phyloP scores from a whole-genome alignment of 495 filamentous ascomycete genomes.

The Apiosordaria backusii region DNA sequence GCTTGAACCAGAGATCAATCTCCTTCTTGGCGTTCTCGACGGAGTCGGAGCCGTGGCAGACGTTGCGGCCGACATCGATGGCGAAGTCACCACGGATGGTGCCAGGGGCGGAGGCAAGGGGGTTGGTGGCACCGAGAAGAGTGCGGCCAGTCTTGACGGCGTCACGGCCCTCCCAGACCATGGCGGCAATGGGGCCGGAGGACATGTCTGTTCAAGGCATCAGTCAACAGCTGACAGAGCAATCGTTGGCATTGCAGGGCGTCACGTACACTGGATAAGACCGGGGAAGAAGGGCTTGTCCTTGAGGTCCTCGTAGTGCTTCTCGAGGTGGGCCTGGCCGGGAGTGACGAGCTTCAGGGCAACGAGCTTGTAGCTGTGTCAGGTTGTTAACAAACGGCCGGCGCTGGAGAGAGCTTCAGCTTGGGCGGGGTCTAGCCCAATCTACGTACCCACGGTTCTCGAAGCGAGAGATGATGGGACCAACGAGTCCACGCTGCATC shows the following conservation, averaged over 20 bases:
- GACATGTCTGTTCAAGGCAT: conserved; percentile 70
- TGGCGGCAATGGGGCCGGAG: conserved; percentile 93
- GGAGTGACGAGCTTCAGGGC: conserved; percentile 93
- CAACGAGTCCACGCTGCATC: conserved; percentile 85
- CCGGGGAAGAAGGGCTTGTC: conserved; percentile 95
- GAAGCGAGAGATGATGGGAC: conserved; percentile 94
- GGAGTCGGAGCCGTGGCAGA: conserved; percentile 98
- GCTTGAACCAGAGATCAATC: conserved; percentile 95
- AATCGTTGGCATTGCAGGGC: neutral
- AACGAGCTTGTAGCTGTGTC: conserved; percentile 82
- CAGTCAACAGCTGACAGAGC: neutral
- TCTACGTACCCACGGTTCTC: conserved; percentile 78
- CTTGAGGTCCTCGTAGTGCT: conserved; percentile 91
- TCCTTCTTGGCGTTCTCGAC: conserved; percentile 99
- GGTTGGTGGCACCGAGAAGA: conserved; percentile 98
- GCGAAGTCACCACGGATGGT: conserved; percentile 84
- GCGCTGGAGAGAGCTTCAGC: conserved; percentile 3
- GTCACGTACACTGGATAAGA: conserved; percentile 71
- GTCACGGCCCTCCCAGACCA: conserved; percentile 98
- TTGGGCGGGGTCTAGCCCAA: conserved; percentile 6
- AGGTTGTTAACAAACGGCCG: conserved; percentile 19
- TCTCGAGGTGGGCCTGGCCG: conserved; percentile 88
- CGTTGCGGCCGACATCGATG: conserved; percentile 89
- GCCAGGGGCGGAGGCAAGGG: conserved; percentile 83
- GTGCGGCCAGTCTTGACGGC: conserved; percentile 95